phyloP scores from a whole-genome alignment of 345 rosid species.

The Noccaea caerulescens region DNA sequence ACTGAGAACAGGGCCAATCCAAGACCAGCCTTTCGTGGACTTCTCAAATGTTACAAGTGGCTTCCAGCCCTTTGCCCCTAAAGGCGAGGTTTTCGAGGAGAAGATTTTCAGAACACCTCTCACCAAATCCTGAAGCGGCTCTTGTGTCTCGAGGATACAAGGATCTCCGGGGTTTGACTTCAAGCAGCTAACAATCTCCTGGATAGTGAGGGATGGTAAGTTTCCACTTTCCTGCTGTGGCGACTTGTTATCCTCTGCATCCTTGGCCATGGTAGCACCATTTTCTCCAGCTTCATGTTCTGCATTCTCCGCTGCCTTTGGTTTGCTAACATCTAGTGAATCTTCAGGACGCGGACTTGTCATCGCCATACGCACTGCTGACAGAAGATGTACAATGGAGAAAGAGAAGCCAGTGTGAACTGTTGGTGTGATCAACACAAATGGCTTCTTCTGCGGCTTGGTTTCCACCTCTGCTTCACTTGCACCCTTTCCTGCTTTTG shows the following conservation, averaged over 20 bases:
- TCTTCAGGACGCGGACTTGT: conserved; percentile 65
- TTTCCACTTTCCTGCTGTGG: conserved; percentile 51
- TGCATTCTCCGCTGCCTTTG: conserved; percentile 54
- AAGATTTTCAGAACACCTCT: conserved; percentile 94
- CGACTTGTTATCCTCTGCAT: conserved; percentile 46
- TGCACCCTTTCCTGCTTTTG: conserved; percentile 50
- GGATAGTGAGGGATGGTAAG: conserved; percentile 73
- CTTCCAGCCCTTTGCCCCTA: conserved; percentile 99
- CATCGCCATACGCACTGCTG: conserved; percentile 94
- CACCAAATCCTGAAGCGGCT: conserved; percentile 92
- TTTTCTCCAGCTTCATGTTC: conserved; percentile 52
- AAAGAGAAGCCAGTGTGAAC: conserved; percentile 94
- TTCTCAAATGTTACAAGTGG: conserved; percentile 81
- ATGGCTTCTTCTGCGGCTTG: conserved; percentile 81
- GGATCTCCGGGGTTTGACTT: conserved; percentile 94
- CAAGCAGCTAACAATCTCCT: conserved; percentile 91
- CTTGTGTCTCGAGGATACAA: conserved; percentile 90
- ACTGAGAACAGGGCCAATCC: conserved; percentile 77
- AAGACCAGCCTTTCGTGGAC: conserved; percentile 83
- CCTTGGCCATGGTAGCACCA: conserved; percentile 55
- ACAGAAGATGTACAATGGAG: conserved; percentile 92
- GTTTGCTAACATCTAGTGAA: conserved; percentile 60
- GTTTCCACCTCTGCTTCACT: conserved; percentile 68
- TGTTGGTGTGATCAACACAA: conserved; percentile 86
- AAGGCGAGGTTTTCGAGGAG: conserved; percentile 89